Evolutionary conservation across 805 yeast species (phyloP).

Genomic region (Tetrapisispora fleetii): DNA sequence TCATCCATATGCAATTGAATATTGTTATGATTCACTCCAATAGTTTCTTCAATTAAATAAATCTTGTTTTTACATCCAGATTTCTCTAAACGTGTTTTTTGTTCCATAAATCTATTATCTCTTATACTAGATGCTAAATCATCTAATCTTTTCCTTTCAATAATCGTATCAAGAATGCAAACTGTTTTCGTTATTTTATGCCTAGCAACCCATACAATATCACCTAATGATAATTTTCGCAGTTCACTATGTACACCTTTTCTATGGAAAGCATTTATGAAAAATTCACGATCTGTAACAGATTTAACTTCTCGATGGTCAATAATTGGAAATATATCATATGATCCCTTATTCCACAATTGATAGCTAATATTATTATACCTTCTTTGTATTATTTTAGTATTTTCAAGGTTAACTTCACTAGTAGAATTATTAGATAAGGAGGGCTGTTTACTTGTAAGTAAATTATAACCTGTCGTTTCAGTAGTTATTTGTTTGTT

Average conservation of each 20-base stretch:
- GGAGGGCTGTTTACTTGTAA: not conserved
- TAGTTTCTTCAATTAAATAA: constrained; percentile 73
- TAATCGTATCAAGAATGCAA: constrained; percentile 68
- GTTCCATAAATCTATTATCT: constrained; percentile 87
- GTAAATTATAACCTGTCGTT: too few relatives aligned
- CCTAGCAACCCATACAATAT: constrained; percentile 79
- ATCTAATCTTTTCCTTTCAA: constrained; percentile 83
- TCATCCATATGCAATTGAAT: constrained; percentile 40
- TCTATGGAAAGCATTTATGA: constrained; percentile 42
- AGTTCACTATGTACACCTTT: constrained; percentile 43
- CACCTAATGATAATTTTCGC: constrained; percentile 68
- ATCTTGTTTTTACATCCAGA: constrained; percentile 59
- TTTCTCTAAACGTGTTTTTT: constrained; percentile 62
- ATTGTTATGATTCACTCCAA: constrained; percentile 22
- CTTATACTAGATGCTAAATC: constrained; percentile 74
- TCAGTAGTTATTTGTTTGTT: not conserved
- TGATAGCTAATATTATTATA: constrained; percentile 23
- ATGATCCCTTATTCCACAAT: constrained; percentile 54
- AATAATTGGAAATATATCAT: constrained; percentile 49
- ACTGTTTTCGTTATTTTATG: constrained; percentile 47
- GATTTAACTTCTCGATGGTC: constrained; percentile 82
- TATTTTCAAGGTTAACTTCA: not conserved
- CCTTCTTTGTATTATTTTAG: constrained; percentile 11
- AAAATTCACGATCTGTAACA: constrained; percentile 57
- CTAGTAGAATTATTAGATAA: not conserved